Evolutionary conservation across 352 stramenopile species (phyloP), one percentile per base, ranked within the genome.

Genomic region (Pseudoperonospora humuli): DNA sequence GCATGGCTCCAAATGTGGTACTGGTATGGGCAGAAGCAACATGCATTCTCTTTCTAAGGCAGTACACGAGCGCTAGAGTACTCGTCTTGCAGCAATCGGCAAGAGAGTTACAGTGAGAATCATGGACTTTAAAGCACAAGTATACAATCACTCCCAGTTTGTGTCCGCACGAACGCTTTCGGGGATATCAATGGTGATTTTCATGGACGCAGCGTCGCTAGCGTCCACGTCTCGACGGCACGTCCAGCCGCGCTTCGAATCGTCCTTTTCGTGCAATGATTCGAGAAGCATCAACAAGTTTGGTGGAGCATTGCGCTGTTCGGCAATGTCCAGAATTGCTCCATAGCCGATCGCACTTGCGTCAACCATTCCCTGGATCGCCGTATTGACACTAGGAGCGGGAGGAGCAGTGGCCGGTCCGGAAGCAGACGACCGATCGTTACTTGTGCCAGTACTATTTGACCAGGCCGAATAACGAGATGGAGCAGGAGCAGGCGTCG

Each of bases 241-340:
- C 38, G 39, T 70, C 74, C 74, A 86, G 24, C 52, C 58, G 20
- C 57, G 62, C 36, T 78, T 83, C 9, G 41, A 38, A 28, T 84
- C 68, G 39, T 81, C 66, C 54, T 74, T 83, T 24, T 64, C 56
- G 27, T 75, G 63, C 17, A 80, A 39, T 13, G 47, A 45, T 45
- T 84, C 67, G n/a, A 79, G 45, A 31, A 62, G 36, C 24, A 56
- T 59, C 11, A 86, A 28, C 14, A 86, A 44, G 13, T 59, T 45
- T 14, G 63, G 46, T 9, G 78, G 71, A 1, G 75, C 78, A 24
- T 74, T 46, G n/a, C 52, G 32, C n/a, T 58, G 35, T 17, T 73
- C 31, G 2, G 66, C 68, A n/a, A 86, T 60, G 57, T 87, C 75
- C 17, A 90, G 52, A 25, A 90, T 75, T 13, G 75, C 65, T 33